Base-by-base conservation (phyloP, 78 protist genomes). In the Reticulomyxa filosa region DNA sequence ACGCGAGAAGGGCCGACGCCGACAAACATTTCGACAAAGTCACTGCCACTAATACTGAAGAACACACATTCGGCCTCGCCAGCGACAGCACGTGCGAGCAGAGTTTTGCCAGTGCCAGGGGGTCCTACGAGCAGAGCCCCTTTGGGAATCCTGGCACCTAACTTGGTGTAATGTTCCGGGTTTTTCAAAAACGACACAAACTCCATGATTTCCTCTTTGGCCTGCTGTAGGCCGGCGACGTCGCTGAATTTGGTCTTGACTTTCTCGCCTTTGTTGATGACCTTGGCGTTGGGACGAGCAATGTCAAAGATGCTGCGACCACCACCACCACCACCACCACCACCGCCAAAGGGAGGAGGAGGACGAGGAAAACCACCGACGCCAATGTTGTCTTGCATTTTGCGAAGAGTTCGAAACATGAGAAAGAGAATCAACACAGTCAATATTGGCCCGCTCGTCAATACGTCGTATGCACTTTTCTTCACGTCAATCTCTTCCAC, bases 41-140 rank as follows among this genome's bases (percentile, higher is more conserved):
- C 72, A 25, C 48, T 36, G 62, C 62, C 62, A n/a, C n/a, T n/a
- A n/a, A 42, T 42, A 42, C 29, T 17, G 13, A 42, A 42, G 17
- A 42, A 13, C 13, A 42, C 13, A 17, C 48, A 42, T 11, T 65
- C 79, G 10, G 96, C 87, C 77, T 93, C 98, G 13, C 98, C 98
- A 29, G 74, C 74, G 3, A 56, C 46, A 2, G 74, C 74, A 30
- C 66, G 65, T 32, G 74, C 74, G 32, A 69, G 65, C 25, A 69
- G 55, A 23, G 74, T 69, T 46, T 69, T 69, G 51, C 74, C 74
- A 0, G 66, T 38, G 5, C 98, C 98, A 26, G 98, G 96, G 22
- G 95, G 94, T 0, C 98, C 98, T 17, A 70, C 69, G 56, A 92
- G 68, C 5, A 92, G 20, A 1, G 80, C 94, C 29, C 97, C 69